phyloP scores from a whole-genome alignment of 441 rosid species.

The Adansonia rubrostipa region DNA sequence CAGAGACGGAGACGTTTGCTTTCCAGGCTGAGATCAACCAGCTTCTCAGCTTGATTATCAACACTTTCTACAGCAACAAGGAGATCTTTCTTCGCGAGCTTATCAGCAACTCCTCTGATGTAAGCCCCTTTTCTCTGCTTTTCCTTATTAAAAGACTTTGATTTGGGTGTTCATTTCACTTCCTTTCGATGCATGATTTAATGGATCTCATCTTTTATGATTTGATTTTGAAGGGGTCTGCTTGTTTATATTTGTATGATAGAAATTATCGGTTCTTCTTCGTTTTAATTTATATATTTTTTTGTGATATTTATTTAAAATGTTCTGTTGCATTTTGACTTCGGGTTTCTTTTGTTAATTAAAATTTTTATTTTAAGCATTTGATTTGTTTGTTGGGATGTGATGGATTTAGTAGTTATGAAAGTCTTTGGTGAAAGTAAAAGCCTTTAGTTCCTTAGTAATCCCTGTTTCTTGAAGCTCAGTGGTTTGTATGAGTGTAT shows the following conservation, averaged over 20 bases:
- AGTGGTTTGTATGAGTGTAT: neutral
- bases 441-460: too few species aligned
- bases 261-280: neutral
- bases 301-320: too few species aligned
- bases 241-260: neutral
- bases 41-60: constrained; percentile 20
- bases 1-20: constrained; percentile 40
- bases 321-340: neutral
- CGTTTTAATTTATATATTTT: too few species aligned
- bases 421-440: too few species aligned
- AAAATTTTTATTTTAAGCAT: too few species aligned
- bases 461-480: neutral
- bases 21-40: constrained; percentile 23
- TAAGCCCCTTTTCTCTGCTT: constrained; percentile 19
- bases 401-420: too few species aligned
- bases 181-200: neutral
- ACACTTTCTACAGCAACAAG: neutral
- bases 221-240: neutral
- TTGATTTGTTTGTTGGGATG: too few species aligned
- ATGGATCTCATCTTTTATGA: neutral
- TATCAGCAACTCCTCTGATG: constrained; percentile 69
- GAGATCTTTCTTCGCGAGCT: constrained; percentile 79
- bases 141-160: neutral
- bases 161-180: neutral
- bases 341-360: neutral